Percentiles rank a stretch among this genome's conserved stretches.
Evolutionary conservation across 306 rosid species (phyloP).

Genomic region (Malus fusca): DNA sequence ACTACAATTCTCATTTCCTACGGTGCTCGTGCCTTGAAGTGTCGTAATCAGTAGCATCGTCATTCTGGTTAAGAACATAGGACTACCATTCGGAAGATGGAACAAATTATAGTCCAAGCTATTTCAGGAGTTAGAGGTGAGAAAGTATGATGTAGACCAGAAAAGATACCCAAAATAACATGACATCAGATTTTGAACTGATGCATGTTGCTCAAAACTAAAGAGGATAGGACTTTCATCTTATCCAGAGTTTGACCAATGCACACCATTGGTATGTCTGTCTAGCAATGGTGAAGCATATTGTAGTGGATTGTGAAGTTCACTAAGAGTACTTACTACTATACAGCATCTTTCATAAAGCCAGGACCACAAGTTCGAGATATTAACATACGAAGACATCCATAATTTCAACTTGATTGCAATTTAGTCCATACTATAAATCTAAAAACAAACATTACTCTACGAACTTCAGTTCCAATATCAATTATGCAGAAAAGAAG

Average conservation of each 20-base stretch:
- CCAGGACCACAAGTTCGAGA: constrained; percentile 2
- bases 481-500: neutral
- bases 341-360: constrained; percentile 2
- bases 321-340: neutral
- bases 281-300: neutral
- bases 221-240: constrained; percentile 5
- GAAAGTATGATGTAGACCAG: constrained; percentile 12
- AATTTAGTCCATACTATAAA: neutral
- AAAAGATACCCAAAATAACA: constrained; percentile 9
- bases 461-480: neutral
- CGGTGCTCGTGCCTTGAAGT: neutral
- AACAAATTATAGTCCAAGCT: neutral
- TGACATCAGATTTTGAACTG: constrained; percentile 12
- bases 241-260: constrained; percentile 15
- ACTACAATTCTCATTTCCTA: neutral
- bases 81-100: neutral
- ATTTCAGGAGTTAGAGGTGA: neutral
- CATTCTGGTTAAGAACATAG: neutral
- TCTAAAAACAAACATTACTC: neutral
- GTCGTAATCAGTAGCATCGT: neutral
- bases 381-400: neutral
- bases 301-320: constrained; percentile 14
- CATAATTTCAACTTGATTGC: neutral
- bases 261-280: neutral
- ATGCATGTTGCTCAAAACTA: constrained; percentile 3